Conservation (phyloP, 495 filamentous ascomycete species). For the Saxophila tyrrhenica region DNA sequence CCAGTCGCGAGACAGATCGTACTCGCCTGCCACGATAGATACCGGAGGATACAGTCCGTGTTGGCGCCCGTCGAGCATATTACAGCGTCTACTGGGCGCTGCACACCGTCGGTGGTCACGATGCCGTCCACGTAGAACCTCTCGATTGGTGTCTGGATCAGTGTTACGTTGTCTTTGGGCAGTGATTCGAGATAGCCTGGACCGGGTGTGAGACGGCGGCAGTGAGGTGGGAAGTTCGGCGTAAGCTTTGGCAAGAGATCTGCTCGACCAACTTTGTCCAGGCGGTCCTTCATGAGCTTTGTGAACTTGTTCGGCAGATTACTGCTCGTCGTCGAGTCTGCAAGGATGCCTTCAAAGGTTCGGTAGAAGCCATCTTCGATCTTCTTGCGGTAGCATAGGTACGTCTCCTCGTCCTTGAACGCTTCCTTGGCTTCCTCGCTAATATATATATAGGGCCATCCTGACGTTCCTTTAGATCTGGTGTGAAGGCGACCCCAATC, state of each 20-base stretch:
- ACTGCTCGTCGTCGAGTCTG: slow-evolving; percentile 14
- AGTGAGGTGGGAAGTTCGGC: slow-evolving; percentile 56
- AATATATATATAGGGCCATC: neutral
- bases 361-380: slow-evolving; percentile 47
- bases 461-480: neutral
- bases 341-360: slow-evolving; percentile 41
- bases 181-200: slow-evolving; percentile 63
- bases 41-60: slow-evolving; percentile 49
- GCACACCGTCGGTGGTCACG: slow-evolving; percentile 20
- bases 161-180: slow-evolving; percentile 49
- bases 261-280: slow-evolving; percentile 35
- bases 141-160: slow-evolving; percentile 46
- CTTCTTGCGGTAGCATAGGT: slow-evolving; percentile 39
- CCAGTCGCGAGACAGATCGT: slow-evolving; percentile 39
- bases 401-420: slow-evolving; percentile 39
- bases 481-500: slow-evolving; percentile 47
- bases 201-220: slow-evolving; percentile 59
- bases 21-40: slow-evolving; percentile 40
- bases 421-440: slow-evolving; percentile 38
- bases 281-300: slow-evolving; percentile 35
- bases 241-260: slow-evolving; percentile 44
- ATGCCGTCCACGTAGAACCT: slow-evolving; percentile 45
- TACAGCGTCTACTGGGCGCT: slow-evolving; percentile 32
- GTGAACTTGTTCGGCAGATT: slow-evolving; percentile 13
- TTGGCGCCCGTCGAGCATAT: slow-evolving; percentile 64